Conservation (phyloP, 495 filamentous ascomycete genomes). For the Penicillium lividum region DNA sequence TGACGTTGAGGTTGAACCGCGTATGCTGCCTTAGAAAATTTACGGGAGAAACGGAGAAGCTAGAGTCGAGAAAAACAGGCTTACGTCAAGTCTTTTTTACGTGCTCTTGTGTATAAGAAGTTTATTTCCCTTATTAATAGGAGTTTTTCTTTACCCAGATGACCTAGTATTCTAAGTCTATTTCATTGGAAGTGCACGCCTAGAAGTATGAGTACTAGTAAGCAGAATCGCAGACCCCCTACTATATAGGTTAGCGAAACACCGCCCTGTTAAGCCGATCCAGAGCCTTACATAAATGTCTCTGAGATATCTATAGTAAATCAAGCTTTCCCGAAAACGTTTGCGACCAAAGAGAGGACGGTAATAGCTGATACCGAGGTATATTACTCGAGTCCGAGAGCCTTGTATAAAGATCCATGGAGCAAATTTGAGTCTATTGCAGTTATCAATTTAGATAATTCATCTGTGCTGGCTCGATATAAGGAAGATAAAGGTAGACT, state of each 20-base stretch:
- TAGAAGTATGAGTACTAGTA: neutral
- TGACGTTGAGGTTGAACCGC: neutral
- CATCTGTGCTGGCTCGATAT: conserved; percentile 4
- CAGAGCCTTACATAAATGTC: neutral
- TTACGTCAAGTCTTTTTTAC: neutral
- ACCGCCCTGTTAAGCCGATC: neutral
- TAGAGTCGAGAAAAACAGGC: no score
- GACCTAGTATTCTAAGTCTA: neutral
- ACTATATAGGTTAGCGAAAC: neutral
- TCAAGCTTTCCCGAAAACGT: neutral
- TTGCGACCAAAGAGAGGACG: neutral
- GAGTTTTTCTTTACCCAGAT: neutral
- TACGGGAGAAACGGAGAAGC: no score
- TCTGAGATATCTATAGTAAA: neutral
- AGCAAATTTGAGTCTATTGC: neutral
- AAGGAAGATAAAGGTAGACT: conserved; percentile 3
- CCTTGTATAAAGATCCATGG: neutral
- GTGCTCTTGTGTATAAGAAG: neutral
- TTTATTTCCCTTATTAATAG: neutral
- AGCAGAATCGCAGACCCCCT: neutral
- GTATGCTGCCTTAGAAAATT: neutral
- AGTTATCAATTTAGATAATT: neutral
- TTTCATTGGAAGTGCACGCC: neutral
- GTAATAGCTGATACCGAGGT: neutral
- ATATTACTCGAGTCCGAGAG: neutral